Evolutionary conservation across 768 basidiomycete species (phyloP).

Genomic region (Trametes cubensis): DNA sequence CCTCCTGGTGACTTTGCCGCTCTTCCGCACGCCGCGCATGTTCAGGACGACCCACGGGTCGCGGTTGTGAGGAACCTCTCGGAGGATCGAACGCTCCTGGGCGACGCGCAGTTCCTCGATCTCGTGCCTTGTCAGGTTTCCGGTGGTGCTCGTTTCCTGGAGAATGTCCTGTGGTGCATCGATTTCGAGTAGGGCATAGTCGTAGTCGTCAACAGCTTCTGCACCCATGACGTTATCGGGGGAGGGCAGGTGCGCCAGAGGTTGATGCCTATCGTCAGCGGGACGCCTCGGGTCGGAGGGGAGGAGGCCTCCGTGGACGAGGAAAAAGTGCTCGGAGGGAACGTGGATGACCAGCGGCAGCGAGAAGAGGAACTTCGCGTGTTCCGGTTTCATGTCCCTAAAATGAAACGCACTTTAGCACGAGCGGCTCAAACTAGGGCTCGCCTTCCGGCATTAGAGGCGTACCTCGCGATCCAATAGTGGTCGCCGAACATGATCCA

Average conservation of each 20-base stretch:
- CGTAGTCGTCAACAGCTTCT: slow-evolving; percentile 1
- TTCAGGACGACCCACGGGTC: slow-evolving; percentile 80
- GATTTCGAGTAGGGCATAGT: slow-evolving; percentile 11
- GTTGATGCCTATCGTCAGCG: slow-evolving; percentile 58
- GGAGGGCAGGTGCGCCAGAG: slow-evolving; percentile 64
- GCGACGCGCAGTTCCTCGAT: slow-evolving; percentile 46
- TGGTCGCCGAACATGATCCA: slow-evolving; percentile 81
- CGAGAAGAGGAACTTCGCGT: slow-evolving; percentile 74
- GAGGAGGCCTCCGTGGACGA: slow-evolving; percentile 85
- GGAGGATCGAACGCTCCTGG: slow-evolving; percentile 73
- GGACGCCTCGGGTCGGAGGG: slow-evolving; percentile 65
- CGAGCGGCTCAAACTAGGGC: slow-evolving; percentile 7
- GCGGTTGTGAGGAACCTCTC: slow-evolving; percentile 71
- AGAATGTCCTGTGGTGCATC: slow-evolving; percentile 10
- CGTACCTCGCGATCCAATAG: slow-evolving; percentile 69
- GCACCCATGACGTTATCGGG: slow-evolving; percentile 28
- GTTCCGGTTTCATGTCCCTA: slow-evolving; percentile 56
- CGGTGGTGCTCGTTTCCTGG: neutral
- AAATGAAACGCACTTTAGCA: neutral
- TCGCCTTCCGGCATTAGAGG: slow-evolving; percentile 1
- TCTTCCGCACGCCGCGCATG: slow-evolving; percentile 55
- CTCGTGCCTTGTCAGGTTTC: slow-evolving; percentile 1
- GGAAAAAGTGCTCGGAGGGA: slow-evolving; percentile 71
- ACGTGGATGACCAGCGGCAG: slow-evolving; percentile 76
- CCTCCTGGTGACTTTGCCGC: slow-evolving; percentile 42